Evolutionary conservation across 1,284 basidiomycete genomes (phyloP), one percentile per base, ranked within the genome.

Genomic region (Malassezia sp.): DNA sequence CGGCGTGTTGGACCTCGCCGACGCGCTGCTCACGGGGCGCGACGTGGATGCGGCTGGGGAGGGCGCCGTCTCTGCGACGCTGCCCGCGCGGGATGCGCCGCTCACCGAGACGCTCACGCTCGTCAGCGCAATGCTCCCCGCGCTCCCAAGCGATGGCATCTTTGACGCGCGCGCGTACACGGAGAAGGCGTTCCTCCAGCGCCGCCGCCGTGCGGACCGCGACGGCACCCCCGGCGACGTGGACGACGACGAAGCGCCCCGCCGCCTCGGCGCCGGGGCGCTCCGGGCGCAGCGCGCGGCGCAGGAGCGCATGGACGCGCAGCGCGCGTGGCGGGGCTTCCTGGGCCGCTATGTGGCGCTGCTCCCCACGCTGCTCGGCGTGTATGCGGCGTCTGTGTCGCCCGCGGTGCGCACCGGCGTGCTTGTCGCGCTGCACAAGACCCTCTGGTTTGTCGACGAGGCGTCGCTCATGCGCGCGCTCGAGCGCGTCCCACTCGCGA

Each of bases 41-140:
- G 51, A 60, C 0, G 34, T 23, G 14, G 36, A 21, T 22, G 15
- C 28, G 5, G 27, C 17, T 10, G 23, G 14, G 9, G 26, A 17
- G 9, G 9, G 26, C 15, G 41, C 40, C 5, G 52, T 52, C 2
- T 28, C 30, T 23, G 48, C 43, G 2, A 90, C 96, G 85, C 96
- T 91, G 69, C 75, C 97, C 27, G 88, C 89, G 0, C 88, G 95
- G 70, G 78, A 89, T 29, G 85, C 91, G 9, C 96, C 96, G 73
- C 91, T 96, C 57, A 61, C 67, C 49, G 65, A 67, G 41, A 61
- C 65, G 3, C 55, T 70, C 10, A 53, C 53, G n/a, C 41, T 70
- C 12, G 49, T 66, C 15, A 49, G 56, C 20, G 65, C 64, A 41
- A 45, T 70, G 26, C 53, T 70, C 7, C 65, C 67, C 17, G 60